phyloP scores from a whole-genome alignment of 1,139 yeast genomes.

The Candida glucosophila region DNA sequence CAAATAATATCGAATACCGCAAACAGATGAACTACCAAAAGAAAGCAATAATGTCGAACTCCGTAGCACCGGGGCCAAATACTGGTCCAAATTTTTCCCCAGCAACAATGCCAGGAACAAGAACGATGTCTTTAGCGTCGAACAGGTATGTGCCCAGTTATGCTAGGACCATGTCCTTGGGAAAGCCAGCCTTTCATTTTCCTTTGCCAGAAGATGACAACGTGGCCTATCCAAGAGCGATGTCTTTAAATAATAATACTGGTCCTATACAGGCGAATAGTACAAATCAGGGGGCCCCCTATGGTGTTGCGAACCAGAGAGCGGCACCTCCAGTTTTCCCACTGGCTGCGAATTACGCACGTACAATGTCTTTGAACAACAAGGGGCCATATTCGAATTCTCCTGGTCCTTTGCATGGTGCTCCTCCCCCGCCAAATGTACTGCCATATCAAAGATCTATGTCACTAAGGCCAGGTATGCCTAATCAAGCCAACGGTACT shows the following conservation, averaged over 20 bases:
- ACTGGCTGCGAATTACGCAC: conserved; percentile 10
- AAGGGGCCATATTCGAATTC: conserved; percentile 2
- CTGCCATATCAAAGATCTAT: too few species aligned
- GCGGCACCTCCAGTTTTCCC: conserved; percentile 14
- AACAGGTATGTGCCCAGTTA: conserved; percentile 21
- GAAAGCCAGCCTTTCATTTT: conserved; percentile 7
- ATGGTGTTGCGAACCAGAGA: conserved; percentile 13
- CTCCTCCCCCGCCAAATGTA: neutral
- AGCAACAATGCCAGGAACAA: too few species aligned
- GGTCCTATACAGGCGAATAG: too few species aligned
- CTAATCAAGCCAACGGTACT: conserved; percentile 2
- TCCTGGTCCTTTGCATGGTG: too few species aligned
- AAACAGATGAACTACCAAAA: conserved; percentile 63
- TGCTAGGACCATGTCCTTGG: conserved; percentile 45
- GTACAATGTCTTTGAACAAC: conserved; percentile 18
- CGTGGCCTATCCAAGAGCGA: conserved; percentile 17
- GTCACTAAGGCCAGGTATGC: too few species aligned
- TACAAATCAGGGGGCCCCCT: too few species aligned
- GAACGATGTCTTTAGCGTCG: conserved; percentile 36
- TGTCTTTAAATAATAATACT: conserved; percentile 15
- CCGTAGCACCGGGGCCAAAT: too few species aligned
- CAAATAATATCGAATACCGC: conserved; percentile 43
- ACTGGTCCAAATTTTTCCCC: too few species aligned
- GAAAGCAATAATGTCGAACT: conserved; percentile 43
- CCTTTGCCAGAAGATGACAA: conserved; percentile 6